These are phyloP conservation scores for Lactarius trivialis DNA, from an alignment of 768 basidiomycete genomes.

Conservation along the genomic window DNA sequence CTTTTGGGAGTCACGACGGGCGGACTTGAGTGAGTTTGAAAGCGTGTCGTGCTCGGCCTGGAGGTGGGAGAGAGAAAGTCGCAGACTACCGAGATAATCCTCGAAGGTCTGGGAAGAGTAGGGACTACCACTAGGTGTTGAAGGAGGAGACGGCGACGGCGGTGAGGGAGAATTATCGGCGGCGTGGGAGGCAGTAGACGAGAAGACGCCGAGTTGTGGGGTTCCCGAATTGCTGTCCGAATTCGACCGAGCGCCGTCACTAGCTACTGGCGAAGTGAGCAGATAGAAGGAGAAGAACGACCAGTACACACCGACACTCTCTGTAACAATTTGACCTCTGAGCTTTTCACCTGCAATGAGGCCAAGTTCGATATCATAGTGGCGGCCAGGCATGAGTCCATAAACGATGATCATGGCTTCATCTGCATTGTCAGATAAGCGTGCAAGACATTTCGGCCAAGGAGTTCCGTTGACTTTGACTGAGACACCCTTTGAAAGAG, in stretches of 20 bases:
- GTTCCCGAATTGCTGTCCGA: not conserved
- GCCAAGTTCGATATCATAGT: slow-evolving; percentile 84
- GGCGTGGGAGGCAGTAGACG: not conserved
- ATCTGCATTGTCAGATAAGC: slow-evolving; percentile 72
- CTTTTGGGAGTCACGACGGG: slow-evolving; percentile 77
- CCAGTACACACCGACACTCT: slow-evolving; percentile 36
- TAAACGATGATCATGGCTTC: slow-evolving; percentile 90
- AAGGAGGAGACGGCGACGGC: slow-evolving; percentile 19
- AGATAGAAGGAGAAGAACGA: not conserved
- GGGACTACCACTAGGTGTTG: slow-evolving; percentile 21
- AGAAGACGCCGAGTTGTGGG: slow-evolving; percentile 10
- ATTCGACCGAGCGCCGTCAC: slow-evolving; percentile 7
- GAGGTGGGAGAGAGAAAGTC: slow-evolving; percentile 56
- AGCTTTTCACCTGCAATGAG: slow-evolving; percentile 56
- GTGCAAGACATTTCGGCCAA: slow-evolving; percentile 75
- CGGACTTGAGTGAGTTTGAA: slow-evolving; percentile 61
- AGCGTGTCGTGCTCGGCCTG: slow-evolving; percentile 64
- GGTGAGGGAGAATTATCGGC: slow-evolving; percentile 22
- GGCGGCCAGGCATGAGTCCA: slow-evolving; percentile 79
- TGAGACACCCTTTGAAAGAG: slow-evolving; percentile 65
- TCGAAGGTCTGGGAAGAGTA: slow-evolving; percentile 47
- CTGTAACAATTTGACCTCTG: slow-evolving; percentile 61
- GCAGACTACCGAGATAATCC: slow-evolving; percentile 60
- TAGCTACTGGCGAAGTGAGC: not conserved
- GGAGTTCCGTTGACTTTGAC: slow-evolving; percentile 74